Evolutionary conservation across 2,329 filamentous ascomycete genomes (phyloP), one percentile per base, ranked within the genome.

Genomic region (Ramularia collo-cygni): DNA sequence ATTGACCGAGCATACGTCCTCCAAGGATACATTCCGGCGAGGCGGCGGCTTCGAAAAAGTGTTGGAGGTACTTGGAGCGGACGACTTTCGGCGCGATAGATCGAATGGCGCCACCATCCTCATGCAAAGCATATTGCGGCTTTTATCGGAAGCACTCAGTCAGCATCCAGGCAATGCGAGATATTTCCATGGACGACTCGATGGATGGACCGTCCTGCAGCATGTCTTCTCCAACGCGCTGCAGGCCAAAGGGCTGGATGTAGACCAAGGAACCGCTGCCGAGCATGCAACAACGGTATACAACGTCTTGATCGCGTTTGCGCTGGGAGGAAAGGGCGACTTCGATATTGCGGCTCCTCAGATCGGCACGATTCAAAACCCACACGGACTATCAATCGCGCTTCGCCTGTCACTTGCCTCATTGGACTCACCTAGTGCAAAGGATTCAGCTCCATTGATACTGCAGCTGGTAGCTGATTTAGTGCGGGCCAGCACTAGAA

Each of bases 161-260:
- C 79, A 79, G 32, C 88, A 96, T 62, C 74, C 82, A 33, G 90
- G 89, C 14, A 98, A 96, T 64, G 77, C 82, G 56, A 78, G 85
- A 52, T 95, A 90, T 67, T 96, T 96, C 60, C 76, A 79, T 43
- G 81, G 79, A 51, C 74, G 79, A 50, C 78, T 93, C 19, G 76
- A 85, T 43, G 80, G 90, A 3, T 94, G 87, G 81, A 73, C 79
- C 48, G 76, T 79, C 6, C 62, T 95, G 39, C 81, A 92, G 56
- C 77, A 85, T 57, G 77, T 76, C 4, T 74, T 89, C 65, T 76
- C 17, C 8, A 24, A 75, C 46, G 79, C 77, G 60, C 34, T 46
- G 8, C 44, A 43, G 14, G 21, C n/a, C 18, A 7, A 15, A n/a
- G n/a, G n/a, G n/a, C n/a, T n/a, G 6, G 27, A 44, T 6, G 15